A percentile compares a stretch with the other conserved stretches of the same genome.
Conservation (phyloP, 169 alveolate species). For the Cryptosporidium sp. region DNA sequence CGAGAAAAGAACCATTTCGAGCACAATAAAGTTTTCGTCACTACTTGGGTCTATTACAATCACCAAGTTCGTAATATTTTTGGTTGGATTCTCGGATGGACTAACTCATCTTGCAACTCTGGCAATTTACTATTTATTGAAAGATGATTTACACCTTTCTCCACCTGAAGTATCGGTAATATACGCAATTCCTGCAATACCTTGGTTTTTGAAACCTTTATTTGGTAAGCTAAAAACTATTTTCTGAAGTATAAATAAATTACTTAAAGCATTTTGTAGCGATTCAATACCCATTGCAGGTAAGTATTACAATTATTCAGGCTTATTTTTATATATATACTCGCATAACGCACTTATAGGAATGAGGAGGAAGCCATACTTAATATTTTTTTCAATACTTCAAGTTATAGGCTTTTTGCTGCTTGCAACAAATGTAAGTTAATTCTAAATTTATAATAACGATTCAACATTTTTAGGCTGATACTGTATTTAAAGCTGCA, state of each 20-base stretch:
- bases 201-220: constrained; percentile 84
- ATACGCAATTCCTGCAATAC: constrained; percentile 87
- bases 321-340: background rate
- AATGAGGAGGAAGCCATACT: constrained; percentile 87
- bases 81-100: constrained; percentile 92
- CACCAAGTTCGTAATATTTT: constrained; percentile 76
- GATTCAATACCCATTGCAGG: constrained; percentile 82
- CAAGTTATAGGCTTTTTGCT: constrained; percentile 84
- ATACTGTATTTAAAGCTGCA: constrained; percentile 77
- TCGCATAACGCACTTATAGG: constrained; percentile 67
- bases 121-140: constrained; percentile 88
- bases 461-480: constrained; percentile 46
- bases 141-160: constrained; percentile 84
- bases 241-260: background rate
- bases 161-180: constrained; percentile 83
- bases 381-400: constrained; percentile 83
- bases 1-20: constrained; percentile 34
- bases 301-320: background rate
- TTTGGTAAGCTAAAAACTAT: background rate
- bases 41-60: constrained; percentile 44
- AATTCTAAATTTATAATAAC: background rate
- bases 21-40: constrained; percentile 26
- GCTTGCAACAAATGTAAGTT: constrained; percentile 80
- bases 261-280: constrained; percentile 81
- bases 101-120: constrained; percentile 88